Percentiles rank a stretch among this genome's conserved stretches.
phyloP scores from a whole-genome alignment of 164 flowering plant genomes.

The Protea cynaroides region DNA sequence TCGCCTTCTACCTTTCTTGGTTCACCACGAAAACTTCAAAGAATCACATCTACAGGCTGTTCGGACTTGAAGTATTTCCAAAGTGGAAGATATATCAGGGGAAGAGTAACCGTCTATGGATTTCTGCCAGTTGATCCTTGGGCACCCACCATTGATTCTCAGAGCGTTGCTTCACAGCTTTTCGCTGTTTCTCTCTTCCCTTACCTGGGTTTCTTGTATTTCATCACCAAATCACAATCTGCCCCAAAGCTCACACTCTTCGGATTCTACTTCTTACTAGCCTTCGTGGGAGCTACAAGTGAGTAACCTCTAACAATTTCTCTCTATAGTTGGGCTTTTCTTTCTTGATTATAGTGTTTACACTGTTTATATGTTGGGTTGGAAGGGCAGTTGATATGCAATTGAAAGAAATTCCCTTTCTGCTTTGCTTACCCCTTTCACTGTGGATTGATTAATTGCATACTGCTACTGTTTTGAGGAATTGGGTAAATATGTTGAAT shows the following conservation, averaged over 20 bases:
- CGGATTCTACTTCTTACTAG: conserved; percentile 94
- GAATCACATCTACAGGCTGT: not conserved
- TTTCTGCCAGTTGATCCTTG: conserved; percentile 85
- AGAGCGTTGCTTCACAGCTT: conserved; percentile 88
- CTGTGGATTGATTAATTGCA: too few species aligned
- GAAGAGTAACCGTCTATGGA: conserved; percentile 29
- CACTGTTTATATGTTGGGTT: too few species aligned
- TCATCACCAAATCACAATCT: conserved; percentile 83
- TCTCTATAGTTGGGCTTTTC: conserved; percentile 1
- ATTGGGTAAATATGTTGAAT: not conserved
- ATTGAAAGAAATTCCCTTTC: too few species aligned
- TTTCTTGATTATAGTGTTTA: too few species aligned
- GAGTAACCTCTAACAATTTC: conserved; percentile 25
- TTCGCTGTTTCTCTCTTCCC: conserved; percentile 86
- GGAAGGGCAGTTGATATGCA: too few species aligned
- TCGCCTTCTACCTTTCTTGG: conserved; percentile 8
- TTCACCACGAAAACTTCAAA: not conserved
- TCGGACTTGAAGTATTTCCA: not conserved
- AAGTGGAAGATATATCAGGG: conserved; percentile 10
- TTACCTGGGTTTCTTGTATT: conserved; percentile 81
- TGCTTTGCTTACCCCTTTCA: too few species aligned
- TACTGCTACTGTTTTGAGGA: too few species aligned
- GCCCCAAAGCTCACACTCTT: conserved; percentile 92
- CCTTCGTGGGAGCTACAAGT: conserved; percentile 96
- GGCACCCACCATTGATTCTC: conserved; percentile 84